A percentile compares a stretch with the other conserved stretches of the same genome.
Evolutionary conservation across 495 filamentous ascomycete genomes (phyloP).

Genomic region (Saxophila tyrrhenica): DNA sequence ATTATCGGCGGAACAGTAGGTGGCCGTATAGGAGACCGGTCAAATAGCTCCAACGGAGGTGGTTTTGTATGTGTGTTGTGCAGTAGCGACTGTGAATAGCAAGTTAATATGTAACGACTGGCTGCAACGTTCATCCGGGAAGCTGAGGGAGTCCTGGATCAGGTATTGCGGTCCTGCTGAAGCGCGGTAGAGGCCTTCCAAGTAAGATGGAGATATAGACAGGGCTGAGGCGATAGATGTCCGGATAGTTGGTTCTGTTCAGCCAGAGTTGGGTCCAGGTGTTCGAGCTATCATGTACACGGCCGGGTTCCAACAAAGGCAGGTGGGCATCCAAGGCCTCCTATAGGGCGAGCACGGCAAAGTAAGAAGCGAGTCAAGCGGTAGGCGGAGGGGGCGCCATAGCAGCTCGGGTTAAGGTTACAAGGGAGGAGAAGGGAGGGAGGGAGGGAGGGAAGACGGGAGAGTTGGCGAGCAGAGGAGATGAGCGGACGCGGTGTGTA

Average conservation of each 20-base stretch:
- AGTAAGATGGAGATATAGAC: neutral
- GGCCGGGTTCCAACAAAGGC: neutral
- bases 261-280: neutral
- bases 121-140: neutral
- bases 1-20: neutral
- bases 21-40: neutral
- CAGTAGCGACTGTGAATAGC: neutral
- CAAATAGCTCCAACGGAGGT: neutral
- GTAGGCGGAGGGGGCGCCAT: neutral
- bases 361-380: neutral
- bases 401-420: neutral
- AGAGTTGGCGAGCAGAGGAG: neutral
- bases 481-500: constrained; percentile 2
- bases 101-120: neutral
- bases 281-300: neutral
- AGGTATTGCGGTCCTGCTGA: neutral
- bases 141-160: neutral
- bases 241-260: neutral
- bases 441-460: neutral
- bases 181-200: neutral
- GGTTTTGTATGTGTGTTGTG: neutral
- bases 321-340: neutral
- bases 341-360: neutral
- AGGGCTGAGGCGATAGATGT: neutral
- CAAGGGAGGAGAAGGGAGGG: neutral